These are phyloP conservation scores for Pestalotiopsis sp. DNA, from an alignment of 2,329 filamentous ascomycete genomes.

Conservation along the genomic window DNA sequence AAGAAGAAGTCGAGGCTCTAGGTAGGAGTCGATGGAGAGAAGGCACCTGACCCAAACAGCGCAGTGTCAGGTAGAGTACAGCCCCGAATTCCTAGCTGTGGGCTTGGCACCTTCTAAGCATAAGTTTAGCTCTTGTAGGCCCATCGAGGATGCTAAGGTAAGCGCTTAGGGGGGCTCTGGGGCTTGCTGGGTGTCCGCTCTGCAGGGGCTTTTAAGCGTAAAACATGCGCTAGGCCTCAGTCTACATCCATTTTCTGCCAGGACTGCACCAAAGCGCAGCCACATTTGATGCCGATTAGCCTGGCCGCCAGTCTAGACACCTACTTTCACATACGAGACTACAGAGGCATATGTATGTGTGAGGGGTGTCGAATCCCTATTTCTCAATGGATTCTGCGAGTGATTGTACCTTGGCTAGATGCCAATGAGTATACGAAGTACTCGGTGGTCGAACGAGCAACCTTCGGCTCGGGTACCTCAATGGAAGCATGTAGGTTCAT, in stretches of 20 bases:
- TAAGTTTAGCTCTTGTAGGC: constrained; percentile 1
- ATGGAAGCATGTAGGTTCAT: too few relatives aligned
- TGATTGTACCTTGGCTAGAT: too few relatives aligned
- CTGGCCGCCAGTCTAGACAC: background rate
- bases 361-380: background rate
- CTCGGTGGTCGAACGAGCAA: too few relatives aligned
- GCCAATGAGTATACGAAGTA: too few relatives aligned
- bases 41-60: constrained; percentile 4
- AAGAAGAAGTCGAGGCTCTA: background rate
- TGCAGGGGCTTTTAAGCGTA: constrained; percentile 12
- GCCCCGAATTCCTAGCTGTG: background rate
- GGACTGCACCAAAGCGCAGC: background rate
- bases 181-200: background rate
- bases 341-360: background rate
- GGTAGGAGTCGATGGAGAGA: background rate
- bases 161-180: background rate
- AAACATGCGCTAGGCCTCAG: constrained; percentile 15
- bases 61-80: constrained; percentile 13
- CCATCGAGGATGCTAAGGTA: background rate
- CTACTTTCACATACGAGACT: background rate
- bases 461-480: too few relatives aligned
- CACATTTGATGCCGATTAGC: background rate
- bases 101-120: constrained; percentile 9
- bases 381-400: background rate
- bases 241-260: background rate